phyloP scores from a whole-genome alignment of 129 eudicot genomes.

The Chrysanthemum lavandulifolium region DNA sequence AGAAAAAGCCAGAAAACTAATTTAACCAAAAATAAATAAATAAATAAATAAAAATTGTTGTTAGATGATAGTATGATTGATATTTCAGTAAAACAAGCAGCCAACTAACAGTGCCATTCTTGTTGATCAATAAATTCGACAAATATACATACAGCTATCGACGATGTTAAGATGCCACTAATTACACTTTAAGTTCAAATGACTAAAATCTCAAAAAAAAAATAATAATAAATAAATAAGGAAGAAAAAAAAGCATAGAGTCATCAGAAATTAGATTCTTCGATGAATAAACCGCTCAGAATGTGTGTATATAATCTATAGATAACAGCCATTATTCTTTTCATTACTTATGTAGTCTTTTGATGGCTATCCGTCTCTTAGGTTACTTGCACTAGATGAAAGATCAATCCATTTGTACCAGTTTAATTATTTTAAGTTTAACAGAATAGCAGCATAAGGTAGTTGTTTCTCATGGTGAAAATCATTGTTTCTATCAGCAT shows the following conservation, averaged over 20 bases:
- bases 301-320: neutral
- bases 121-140: neutral
- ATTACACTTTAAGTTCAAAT: neutral
- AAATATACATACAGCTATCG: neutral
- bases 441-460: neutral
- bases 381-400: neutral
- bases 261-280: neutral
- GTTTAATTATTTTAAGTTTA: neutral
- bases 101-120: constrained; percentile 11
- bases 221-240: neutral
- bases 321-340: no score
- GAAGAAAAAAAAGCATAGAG: neutral
- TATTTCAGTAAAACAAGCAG: constrained; percentile 1
- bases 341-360: neutral
- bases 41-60: neutral
- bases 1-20: neutral
- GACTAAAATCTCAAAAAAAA: neutral
- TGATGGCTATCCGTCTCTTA: neutral
- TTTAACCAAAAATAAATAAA: neutral
- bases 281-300: neutral
- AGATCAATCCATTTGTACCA: neutral
- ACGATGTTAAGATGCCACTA: neutral
- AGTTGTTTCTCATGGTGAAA: neutral
- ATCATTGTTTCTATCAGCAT: neutral
- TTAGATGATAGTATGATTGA: neutral